phyloP scores from a whole-genome alignment of 345 rosid species.

The Populus davidiana region DNA sequence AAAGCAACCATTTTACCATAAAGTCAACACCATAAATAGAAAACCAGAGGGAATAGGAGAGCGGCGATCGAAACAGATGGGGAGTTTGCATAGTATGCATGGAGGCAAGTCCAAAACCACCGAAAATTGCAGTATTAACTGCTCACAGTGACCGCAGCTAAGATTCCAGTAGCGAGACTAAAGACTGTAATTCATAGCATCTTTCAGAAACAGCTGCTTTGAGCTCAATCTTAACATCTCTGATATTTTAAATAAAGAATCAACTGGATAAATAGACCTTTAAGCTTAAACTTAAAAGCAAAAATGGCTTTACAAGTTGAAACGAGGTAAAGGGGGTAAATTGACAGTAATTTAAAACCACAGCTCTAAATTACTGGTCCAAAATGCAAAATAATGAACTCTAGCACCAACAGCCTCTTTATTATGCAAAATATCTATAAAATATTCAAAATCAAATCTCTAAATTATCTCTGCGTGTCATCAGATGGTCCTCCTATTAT shows the following conservation, averaged over 20 bases:
- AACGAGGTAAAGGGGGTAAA: not conserved
- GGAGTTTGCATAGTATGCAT: too few relatives aligned
- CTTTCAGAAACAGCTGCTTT: too few relatives aligned
- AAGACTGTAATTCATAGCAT: too few relatives aligned
- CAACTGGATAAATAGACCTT: not conserved
- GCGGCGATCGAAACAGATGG: not conserved
- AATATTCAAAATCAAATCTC: not conserved
- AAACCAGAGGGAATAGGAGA: not conserved
- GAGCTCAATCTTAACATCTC: not conserved
- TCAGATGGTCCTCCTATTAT: constrained; percentile 11
- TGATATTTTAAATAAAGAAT: not conserved
- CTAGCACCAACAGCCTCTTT: not conserved
- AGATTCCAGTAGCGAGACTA: not conserved
- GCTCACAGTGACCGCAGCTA: not conserved
- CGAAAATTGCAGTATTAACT: too few relatives aligned
- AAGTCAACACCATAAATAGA: not conserved
- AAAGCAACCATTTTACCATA: too few relatives aligned
- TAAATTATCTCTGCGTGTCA: not conserved
- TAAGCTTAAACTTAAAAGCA: not conserved
- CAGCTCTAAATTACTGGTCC: not conserved
- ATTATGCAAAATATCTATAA: not conserved
- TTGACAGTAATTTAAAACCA: not conserved
- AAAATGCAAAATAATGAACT: not conserved
- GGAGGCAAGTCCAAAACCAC: too few relatives aligned
- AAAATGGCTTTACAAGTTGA: not conserved